Conservation (phyloP, 2,329 filamentous ascomycete genomes). For the Scedosporium apiospermum region DNA sequence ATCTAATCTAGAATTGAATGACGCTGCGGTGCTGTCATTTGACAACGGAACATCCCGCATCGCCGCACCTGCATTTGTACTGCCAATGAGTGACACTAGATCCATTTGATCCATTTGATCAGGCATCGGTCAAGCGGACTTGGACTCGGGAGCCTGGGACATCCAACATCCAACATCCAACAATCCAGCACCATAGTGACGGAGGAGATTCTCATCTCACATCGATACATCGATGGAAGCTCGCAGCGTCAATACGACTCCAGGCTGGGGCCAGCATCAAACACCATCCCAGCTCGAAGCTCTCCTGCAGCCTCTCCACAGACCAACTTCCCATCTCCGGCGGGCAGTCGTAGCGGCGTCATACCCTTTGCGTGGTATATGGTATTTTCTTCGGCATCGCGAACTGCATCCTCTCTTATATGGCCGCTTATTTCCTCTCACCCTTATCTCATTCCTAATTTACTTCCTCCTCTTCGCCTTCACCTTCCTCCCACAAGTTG, state of each 20-base stretch:
- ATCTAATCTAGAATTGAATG: no score
- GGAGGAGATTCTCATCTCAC: not conserved
- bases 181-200: not conserved
- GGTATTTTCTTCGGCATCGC: conserved; percentile 68
- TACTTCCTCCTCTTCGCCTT: conserved; percentile 82
- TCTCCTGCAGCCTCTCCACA: conserved; percentile 3
- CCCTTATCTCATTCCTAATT: conserved; percentile 72
- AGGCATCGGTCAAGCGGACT: no score
- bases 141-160: no score
- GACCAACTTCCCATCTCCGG: not conserved
- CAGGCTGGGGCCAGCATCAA: not conserved
- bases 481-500: conserved; percentile 79
- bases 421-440: conserved; percentile 68
- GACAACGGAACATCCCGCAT: no score
- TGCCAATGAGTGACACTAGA: no score
- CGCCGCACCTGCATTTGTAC: no score
- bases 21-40: no score
- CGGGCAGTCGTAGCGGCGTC: conserved; percentile 31
- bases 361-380: conserved; percentile 62
- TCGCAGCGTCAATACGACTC: not conserved
- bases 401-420: conserved; percentile 77
- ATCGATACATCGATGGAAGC: conserved; percentile 1
- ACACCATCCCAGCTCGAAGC: not conserved
- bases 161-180: not conserved
- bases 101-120: no score